phyloP scores from a whole-genome alignment of 495 filamentous ascomycete species.

The Schizothecium vesticola region DNA sequence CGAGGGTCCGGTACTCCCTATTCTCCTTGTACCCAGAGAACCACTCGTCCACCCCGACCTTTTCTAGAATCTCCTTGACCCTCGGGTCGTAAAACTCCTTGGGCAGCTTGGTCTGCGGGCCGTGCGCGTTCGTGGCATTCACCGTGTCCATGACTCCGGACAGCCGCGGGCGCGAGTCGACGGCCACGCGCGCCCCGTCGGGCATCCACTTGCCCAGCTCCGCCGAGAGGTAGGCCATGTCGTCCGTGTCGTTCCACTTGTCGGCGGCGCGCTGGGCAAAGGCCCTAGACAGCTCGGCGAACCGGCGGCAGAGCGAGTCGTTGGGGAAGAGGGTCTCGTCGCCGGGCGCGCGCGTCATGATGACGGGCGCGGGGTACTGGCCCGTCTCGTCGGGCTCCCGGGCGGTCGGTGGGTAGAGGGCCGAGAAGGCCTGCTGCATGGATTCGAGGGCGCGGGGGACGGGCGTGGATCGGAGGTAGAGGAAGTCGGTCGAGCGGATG shows the following conservation, averaged over 20 bases:
- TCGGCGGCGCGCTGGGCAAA: slow-evolving; percentile 79
- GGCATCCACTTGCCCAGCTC: slow-evolving; percentile 82
- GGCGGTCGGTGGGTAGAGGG: slow-evolving; percentile 75
- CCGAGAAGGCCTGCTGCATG: slow-evolving; percentile 82
- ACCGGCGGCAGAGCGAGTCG: slow-evolving; percentile 75
- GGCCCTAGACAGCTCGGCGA: slow-evolving; percentile 68
- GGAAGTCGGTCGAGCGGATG: slow-evolving; percentile 55
- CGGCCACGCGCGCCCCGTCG: slow-evolving; percentile 58
- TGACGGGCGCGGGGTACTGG: slow-evolving; percentile 64
- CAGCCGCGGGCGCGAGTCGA: slow-evolving; percentile 78
- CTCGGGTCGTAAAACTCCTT: slow-evolving; percentile 81
- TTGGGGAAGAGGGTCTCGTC: slow-evolving; percentile 96
- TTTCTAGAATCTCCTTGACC: slow-evolving; percentile 63
- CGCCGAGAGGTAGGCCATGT: slow-evolving; percentile 80
- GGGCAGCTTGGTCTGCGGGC: slow-evolving; percentile 69
- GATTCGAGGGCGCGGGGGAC: slow-evolving; percentile 82
- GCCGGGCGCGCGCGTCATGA: slow-evolving; percentile 61
- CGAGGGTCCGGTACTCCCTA: slow-evolving; percentile 75
- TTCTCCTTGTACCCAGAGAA: slow-evolving; percentile 81
- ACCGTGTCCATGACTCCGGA: slow-evolving; percentile 92
- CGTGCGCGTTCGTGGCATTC: slow-evolving; percentile 84
- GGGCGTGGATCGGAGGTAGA: slow-evolving; percentile 83
- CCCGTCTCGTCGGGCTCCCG: slow-evolving; percentile 38
- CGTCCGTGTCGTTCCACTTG: slow-evolving; percentile 72
- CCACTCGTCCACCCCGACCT: slow-evolving; percentile 87